These are phyloP conservation scores for Uromyces viciae-fabae DNA, from an alignment of 1,284 basidiomycete species.

Conservation along the genomic window DNA sequence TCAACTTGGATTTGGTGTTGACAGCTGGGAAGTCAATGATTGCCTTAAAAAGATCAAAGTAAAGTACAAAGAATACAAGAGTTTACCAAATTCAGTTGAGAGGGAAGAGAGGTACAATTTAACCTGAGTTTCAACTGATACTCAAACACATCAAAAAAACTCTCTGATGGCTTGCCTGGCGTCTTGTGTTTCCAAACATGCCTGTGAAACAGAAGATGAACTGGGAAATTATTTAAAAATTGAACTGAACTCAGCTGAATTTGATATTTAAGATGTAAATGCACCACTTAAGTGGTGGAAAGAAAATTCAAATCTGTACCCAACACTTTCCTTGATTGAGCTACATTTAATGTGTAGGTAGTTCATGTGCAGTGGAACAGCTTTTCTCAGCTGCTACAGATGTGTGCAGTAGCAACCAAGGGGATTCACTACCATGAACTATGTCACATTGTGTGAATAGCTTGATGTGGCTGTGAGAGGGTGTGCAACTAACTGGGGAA, in stretches of 20 bases:
- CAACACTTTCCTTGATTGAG: neutral
- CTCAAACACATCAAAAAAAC: neutral
- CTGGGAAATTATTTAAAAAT: neutral
- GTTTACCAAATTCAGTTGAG: no score
- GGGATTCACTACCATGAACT: neutral
- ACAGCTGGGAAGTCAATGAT: neutral
- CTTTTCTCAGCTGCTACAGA: neutral
- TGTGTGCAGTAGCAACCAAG: neutral
- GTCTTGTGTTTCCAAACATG: neutral
- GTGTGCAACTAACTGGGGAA: neutral
- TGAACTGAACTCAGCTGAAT: neutral
- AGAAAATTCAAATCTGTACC: neutral
- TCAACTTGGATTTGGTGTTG: neutral
- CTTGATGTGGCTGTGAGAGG: neutral
- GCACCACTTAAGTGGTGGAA: slow-evolving; percentile 6
- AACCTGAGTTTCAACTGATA: no score
- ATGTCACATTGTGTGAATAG: neutral
- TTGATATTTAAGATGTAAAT: neutral
- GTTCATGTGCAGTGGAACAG: neutral
- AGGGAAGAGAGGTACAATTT: no score
- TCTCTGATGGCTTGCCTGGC: neutral
- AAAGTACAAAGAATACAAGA: no score
- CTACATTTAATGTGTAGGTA: neutral
- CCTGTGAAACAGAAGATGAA: neutral
- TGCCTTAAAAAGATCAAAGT: neutral